Percentiles rank a stretch among this genome's conserved stretches.
Conservation (phyloP, 164 flowering plant species). For the Vitis amurensis region DNA sequence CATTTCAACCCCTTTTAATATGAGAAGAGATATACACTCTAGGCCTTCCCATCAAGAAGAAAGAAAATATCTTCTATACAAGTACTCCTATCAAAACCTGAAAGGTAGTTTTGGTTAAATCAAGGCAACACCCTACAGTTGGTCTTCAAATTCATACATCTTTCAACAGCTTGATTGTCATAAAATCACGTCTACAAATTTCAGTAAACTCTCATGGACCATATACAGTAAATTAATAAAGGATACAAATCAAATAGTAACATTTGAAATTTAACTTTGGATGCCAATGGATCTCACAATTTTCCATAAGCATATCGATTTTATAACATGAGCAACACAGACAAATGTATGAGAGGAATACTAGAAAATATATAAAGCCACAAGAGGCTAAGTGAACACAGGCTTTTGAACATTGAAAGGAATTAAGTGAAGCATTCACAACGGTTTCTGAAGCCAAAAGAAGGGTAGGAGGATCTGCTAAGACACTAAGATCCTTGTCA, state of each 20-base stretch:
- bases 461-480: neutral
- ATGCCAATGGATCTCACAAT: neutral
- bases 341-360: neutral
- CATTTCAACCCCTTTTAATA: too few species aligned
- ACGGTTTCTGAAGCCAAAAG: neutral
- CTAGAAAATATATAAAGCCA: neutral
- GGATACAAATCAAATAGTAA: neutral
- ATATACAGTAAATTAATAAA: neutral
- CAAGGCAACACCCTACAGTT: neutral
- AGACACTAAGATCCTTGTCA: conserved; percentile 6
- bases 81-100: neutral
- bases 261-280: neutral
- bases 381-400: neutral
- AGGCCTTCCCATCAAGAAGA: neutral
- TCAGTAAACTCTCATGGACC: neutral
- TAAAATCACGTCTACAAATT: neutral
- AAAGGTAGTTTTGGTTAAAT: neutral
- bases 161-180: neutral
- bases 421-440: conserved; percentile 3
- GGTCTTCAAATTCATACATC: neutral
- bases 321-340: neutral
- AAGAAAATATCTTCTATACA: neutral
- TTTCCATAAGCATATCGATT: neutral
- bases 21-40: too few species aligned
- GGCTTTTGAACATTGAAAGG: neutral